Conservation (phyloP, 2,329 filamentous ascomycete genomes). For the Fusarium sp. region DNA sequence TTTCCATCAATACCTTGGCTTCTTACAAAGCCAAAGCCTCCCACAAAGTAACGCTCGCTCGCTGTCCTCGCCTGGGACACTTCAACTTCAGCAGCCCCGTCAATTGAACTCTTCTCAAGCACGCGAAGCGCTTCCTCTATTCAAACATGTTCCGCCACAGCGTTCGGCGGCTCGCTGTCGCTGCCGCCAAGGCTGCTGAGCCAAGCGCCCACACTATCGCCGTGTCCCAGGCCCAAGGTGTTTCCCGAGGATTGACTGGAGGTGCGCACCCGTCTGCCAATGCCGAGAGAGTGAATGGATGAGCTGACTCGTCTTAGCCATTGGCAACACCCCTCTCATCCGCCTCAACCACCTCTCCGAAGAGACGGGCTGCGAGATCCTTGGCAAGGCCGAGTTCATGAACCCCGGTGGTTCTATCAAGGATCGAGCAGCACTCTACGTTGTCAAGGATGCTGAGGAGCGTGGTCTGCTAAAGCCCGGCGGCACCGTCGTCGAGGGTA, state of each 20-base stretch:
- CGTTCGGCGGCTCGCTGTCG: conserved; percentile 76
- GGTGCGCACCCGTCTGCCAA: conserved; percentile 67
- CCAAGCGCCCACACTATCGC: conserved; percentile 75
- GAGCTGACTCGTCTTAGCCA: conserved; percentile 70
- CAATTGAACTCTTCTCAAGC: conserved; percentile 35
- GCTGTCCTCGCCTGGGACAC: conserved; percentile 19
- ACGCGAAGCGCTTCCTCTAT: conserved; percentile 4
- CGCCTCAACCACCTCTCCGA: conserved; percentile 89
- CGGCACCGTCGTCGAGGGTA: conserved; percentile 96
- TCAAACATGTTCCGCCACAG: conserved; percentile 77
- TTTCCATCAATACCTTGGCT: conserved; percentile 27
- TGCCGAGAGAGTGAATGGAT: not conserved
- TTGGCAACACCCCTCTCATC: conserved; percentile 97
- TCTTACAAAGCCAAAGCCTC: conserved; percentile 31
- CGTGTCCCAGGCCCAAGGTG: conserved; percentile 85
- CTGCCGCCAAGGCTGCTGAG: conserved; percentile 62
- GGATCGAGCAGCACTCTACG: conserved; percentile 94
- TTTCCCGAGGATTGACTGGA: conserved; percentile 84
- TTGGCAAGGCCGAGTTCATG: conserved; percentile 98
- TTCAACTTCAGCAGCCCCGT: conserved; percentile 5
- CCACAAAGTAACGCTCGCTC: conserved; percentile 14
- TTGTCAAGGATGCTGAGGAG: conserved; percentile 94
- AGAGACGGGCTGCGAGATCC: conserved; percentile 92
- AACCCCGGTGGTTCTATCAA: conserved; percentile 98
- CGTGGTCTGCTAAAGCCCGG: conserved; percentile 85